A percentile compares a stretch with the other conserved stretches of the same genome.
Conservation (phyloP, 805 yeast genomes). For the Metschnikowia hibisci region DNA sequence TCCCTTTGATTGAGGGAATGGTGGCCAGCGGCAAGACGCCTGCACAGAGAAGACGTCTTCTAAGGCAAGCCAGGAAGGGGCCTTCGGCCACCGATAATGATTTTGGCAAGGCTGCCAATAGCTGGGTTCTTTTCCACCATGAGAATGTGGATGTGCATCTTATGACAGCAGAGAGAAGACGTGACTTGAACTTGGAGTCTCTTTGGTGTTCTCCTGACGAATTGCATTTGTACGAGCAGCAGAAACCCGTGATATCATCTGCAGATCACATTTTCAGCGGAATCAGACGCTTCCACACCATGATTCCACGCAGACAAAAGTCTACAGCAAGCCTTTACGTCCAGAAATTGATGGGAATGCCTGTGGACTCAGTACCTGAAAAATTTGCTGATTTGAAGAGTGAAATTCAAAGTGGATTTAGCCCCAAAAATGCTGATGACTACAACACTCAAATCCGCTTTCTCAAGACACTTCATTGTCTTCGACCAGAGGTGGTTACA, state of each 20-base stretch:
- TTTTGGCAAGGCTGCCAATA: conserved; percentile 56
- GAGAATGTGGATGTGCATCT: conserved; percentile 69
- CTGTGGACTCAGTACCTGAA: not conserved
- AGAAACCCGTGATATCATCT: conserved; percentile 15
- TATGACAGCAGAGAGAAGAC: conserved; percentile 65
- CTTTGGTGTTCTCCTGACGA: conserved; percentile 55
- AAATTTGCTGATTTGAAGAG: conserved; percentile 2
- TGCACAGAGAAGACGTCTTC: conserved; percentile 33
- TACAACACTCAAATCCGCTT: conserved; percentile 21
- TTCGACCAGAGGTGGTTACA: conserved; percentile 22
- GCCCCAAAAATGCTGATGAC: conserved; percentile 13
- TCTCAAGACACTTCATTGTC: conserved; percentile 25
- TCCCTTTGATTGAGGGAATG: conserved; percentile 69
- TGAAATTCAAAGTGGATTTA: conserved; percentile 7
- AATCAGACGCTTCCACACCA: conserved; percentile 36
- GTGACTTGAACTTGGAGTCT: conserved; percentile 64
- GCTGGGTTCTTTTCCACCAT: conserved; percentile 83
- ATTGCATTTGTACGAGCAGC: conserved; percentile 20
- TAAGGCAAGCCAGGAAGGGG: conserved; percentile 53
- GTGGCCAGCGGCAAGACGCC: conserved; percentile 51
- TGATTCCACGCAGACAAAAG: conserved; percentile 10
- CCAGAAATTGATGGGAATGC: conserved; percentile 5
- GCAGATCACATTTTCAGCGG: conserved; percentile 25
- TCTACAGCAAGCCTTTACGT: conserved; percentile 1
- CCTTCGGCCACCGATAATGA: conserved; percentile 51